Conservation (phyloP, 2,329 filamentous ascomycete species). For the Diaporthe ampelina region DNA sequence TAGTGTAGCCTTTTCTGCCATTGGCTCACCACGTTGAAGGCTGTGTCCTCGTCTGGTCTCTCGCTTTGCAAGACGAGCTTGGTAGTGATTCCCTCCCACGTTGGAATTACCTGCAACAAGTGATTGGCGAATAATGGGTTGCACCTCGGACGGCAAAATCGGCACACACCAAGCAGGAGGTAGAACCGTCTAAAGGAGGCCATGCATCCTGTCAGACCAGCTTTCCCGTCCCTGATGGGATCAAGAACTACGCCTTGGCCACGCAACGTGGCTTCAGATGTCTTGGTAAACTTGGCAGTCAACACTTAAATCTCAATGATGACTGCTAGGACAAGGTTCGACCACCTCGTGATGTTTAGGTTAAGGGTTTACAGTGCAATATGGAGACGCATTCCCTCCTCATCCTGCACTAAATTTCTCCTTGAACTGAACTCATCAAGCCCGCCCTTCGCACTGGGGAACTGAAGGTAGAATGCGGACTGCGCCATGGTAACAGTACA, state of each 20-base stretch:
- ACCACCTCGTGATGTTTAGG: neutral
- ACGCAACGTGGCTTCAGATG: conserved; percentile 2
- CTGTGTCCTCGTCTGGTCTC: no score
- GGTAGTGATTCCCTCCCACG: no score
- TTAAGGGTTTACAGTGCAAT: no score
- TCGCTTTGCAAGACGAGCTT: no score
- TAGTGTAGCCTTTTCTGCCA: no score
- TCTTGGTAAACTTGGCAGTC: conserved; percentile 28
- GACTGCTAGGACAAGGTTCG: neutral
- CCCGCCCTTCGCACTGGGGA: neutral
- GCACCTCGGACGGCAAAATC: neutral
- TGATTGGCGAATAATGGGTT: neutral
- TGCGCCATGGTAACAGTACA: neutral
- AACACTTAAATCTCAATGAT: neutral
- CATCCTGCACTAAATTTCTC: neutral
- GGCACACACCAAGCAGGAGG: neutral
- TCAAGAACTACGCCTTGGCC: neutral
- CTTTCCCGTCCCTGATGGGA: neutral
- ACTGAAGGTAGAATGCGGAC: neutral
- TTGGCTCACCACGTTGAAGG: no score
- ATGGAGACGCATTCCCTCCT: neutral
- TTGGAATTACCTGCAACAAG: neutral
- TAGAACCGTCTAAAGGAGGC: neutral
- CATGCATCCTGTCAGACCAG: neutral
- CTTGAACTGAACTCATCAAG: no score